Base-by-base conservation (phyloP, 2,329 filamentous ascomycete species). In the Neospermospora avenae region DNA sequence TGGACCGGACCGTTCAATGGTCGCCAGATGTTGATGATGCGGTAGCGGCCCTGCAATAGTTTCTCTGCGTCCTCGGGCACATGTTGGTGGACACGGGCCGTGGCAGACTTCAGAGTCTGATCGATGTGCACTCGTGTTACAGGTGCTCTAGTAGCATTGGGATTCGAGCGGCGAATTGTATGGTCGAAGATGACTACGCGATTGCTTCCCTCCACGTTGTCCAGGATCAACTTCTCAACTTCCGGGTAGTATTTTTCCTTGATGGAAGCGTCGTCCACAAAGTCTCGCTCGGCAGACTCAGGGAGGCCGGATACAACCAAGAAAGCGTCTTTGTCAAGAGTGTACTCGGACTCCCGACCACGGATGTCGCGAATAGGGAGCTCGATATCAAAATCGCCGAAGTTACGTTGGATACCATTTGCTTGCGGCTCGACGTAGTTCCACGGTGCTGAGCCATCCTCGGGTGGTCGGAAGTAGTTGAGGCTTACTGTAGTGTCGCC, bases 21-120 rank as follows among this genome's bases (percentile, higher is more conserved):
- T 8, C 71, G 66, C 92, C 92, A 96, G 51, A 96, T 87, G 67
- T 96, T 96, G 73, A 96, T 84, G 70, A 96, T 90, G 62, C 91
- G 84, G 74, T 91, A 92, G 2, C 91, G 85, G 2, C 82, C 84
- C 60, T 80, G 72, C 1, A 93, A 81, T 0, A 93, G 77, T 58
- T 75, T 70, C 3, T 87, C 85, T 0, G 90, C 89, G 63, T 92
- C 88, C 10, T 81, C 81, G 0, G 73, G 76, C 1, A 83, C 76
- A 57, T 91, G 78, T 73, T 93, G 90, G 1, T 81, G 77, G 2
- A 96, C 88, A 51, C 91, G 88, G 72, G 83, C 79, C 10, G 76
- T 80, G 0, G 89, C 86, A 0, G 89, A 87, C 16, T 74, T 74
- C 6, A 82, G 75, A 0, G 91, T 95, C 75, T 96, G 92, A 73